Base-by-base conservation (phyloP, 2,329 filamentous ascomycete genomes). In the Peltaster fructicola region DNA sequence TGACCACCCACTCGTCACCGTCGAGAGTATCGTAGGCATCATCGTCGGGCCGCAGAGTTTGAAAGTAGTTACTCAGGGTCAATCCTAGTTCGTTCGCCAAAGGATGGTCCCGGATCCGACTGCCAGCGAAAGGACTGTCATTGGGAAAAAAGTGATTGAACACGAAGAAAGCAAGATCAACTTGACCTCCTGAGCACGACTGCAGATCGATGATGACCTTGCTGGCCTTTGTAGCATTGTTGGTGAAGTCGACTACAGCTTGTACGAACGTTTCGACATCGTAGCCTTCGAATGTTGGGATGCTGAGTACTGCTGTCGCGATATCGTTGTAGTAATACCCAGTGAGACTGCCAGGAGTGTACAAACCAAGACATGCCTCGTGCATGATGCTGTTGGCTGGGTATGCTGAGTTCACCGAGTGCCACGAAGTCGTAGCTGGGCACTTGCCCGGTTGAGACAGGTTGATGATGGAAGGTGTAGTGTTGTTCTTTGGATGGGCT, bases 141-240 rank as follows among this genome's bases (percentile, higher is more conserved):
- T 24, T 18, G 6, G 64, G 65, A 42, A 67, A 67, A 20, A 68
- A 53, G 35, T 65, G 58, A 15, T 55, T 55, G 39, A 71, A 71
- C 1, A 48, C 39, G 26, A 56, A 52, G 31, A 50, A 53, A 25
- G 47, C 53, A 4, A 53, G 42, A 13, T 48, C 42, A 8, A 47
- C 45, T 12, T 43, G 45, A 17, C 73, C 72, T 17, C 72, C 73
- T 0, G 53, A 54, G 34, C 78, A 78, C 2, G 52, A 56, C 4
- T 63, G 59, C 5, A 77, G 40, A 33, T 78, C 73, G 30, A 78
- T 63, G 15, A 78, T 55, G 5, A 78, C 52, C 41, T 65, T 70
- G 9, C 53, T 64, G 40, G 69, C 70, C 2, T 57, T 54, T 2
- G 51, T 17, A 8, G 23, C 18, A 17, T 32, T 22, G 25, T 31